A percentile compares a stretch with the other conserved stretches of the same genome.
Evolutionary conservation across 495 filamentous ascomycete species (phyloP).

Genomic region (Copromyces sp.): DNA sequence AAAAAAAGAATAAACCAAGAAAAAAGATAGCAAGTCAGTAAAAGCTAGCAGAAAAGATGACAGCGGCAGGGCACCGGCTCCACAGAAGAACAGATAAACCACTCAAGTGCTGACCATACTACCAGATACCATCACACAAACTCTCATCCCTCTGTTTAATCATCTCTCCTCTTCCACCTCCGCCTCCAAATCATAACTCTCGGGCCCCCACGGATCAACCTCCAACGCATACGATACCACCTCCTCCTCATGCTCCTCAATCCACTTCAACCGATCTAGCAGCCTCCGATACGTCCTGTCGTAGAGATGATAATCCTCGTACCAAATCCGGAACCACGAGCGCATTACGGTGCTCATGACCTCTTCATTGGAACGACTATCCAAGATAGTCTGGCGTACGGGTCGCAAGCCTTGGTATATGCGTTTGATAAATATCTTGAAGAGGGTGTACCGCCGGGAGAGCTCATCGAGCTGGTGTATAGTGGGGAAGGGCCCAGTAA

Average conservation of each 20-base stretch:
- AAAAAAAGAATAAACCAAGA: neutral
- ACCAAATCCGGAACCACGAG: neutral
- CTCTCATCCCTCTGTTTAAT: neutral
- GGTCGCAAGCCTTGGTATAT: too few species aligned
- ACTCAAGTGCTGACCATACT: neutral
- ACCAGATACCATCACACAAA: neutral
- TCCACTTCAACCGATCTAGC: neutral
- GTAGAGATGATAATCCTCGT: neutral
- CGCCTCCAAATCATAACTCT: neutral
- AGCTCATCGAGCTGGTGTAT: neutral
- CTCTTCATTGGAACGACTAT: too few species aligned
- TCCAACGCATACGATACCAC: neutral
- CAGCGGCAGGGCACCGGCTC: neutral
- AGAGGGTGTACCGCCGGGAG: neutral
- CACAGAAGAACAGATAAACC: neutral
- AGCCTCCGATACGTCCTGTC: neutral
- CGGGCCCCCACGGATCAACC: neutral
- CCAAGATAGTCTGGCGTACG: too few species aligned
- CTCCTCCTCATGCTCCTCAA: neutral
- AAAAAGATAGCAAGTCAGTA: neutral
- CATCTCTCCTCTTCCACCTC: neutral
- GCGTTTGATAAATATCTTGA: neutral
- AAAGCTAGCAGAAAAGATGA: neutral
- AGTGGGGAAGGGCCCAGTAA: neutral
- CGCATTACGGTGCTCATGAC: too few species aligned